phyloP scores from a whole-genome alignment of 805 yeast species.

The Vanderwaltozyma yarrowii region DNA sequence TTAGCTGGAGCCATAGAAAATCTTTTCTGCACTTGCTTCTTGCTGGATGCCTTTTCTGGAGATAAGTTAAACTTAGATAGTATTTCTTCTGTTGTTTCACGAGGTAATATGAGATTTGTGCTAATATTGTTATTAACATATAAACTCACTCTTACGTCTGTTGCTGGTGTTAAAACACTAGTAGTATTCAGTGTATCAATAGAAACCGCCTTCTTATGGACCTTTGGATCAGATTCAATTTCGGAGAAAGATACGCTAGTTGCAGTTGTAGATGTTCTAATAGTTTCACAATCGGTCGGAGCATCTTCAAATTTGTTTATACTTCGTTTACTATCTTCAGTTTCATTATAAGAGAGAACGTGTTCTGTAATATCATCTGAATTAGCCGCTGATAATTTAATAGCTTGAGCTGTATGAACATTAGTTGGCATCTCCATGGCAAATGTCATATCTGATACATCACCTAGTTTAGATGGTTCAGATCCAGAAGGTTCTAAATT shows the following conservation, averaged over 20 bases:
- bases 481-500: not conserved
- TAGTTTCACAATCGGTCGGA: slow-evolving; percentile 9
- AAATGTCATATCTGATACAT: slow-evolving; percentile 22
- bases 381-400: slow-evolving; percentile 13
- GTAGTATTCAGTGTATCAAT: slow-evolving; percentile 26
- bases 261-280: slow-evolving; percentile 6
- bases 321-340: slow-evolving; percentile 6
- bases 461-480: not conserved
- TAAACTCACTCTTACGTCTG: slow-evolving; percentile 27
- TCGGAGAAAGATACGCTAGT: slow-evolving; percentile 15
- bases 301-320: slow-evolving; percentile 27
- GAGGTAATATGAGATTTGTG: slow-evolving; percentile 11
- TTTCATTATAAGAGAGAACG: not conserved
- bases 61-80: slow-evolving; percentile 24
- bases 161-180: slow-evolving; percentile 20
- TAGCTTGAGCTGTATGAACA: slow-evolving; percentile 23
- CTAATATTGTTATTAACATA: slow-evolving; percentile 17
- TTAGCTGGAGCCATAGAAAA: slow-evolving; percentile 12
- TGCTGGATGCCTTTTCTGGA: slow-evolving; percentile 15
- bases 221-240: slow-evolving; percentile 13
- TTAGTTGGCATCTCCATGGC: slow-evolving; percentile 24
- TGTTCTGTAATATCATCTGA: slow-evolving; percentile 2
- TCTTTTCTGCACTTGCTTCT: slow-evolving; percentile 14
- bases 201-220: slow-evolving; percentile 26
- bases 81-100: slow-evolving; percentile 28